phyloP scores from a whole-genome alignment of 2,329 filamentous ascomycete species.

The Colletotrichum sp. region DNA sequence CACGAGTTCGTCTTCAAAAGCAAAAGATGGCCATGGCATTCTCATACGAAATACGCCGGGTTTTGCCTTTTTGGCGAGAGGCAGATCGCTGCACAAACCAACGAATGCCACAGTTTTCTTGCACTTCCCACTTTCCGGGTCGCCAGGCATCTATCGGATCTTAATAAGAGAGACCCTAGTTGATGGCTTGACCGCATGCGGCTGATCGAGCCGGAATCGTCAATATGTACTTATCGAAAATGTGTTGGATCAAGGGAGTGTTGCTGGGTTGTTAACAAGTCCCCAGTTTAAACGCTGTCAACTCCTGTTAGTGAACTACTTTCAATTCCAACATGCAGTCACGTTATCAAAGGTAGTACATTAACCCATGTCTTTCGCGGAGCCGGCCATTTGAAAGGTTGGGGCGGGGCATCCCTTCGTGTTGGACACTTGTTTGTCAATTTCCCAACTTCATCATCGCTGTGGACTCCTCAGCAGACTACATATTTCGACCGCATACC shows the following conservation, averaged over 20 bases:
- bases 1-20: not conserved
- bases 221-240: not conserved
- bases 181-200: not conserved
- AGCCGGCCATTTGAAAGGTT: too few relatives aligned
- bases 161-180: fast-evolving
- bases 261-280: not conserved
- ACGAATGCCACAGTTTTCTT: not conserved
- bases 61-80: not conserved
- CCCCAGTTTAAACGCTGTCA: too few relatives aligned
- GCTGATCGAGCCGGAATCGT: fast-evolving
- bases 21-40: fast-evolving
- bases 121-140: not conserved
- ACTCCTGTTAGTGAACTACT: not conserved
- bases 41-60: not conserved
- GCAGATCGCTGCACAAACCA: not conserved
- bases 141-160: not conserved
- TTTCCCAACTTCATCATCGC: too few relatives aligned
- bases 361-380: too few relatives aligned
- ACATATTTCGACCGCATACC: too few relatives aligned
- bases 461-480: too few relatives aligned
- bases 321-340: too few relatives aligned
- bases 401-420: too few relatives aligned
- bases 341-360: too few relatives aligned
- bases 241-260: not conserved
- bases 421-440: too few relatives aligned